Evolutionary conservation across 768 basidiomycete genomes (phyloP).

Genomic region (Pulveroboletus sp.): DNA sequence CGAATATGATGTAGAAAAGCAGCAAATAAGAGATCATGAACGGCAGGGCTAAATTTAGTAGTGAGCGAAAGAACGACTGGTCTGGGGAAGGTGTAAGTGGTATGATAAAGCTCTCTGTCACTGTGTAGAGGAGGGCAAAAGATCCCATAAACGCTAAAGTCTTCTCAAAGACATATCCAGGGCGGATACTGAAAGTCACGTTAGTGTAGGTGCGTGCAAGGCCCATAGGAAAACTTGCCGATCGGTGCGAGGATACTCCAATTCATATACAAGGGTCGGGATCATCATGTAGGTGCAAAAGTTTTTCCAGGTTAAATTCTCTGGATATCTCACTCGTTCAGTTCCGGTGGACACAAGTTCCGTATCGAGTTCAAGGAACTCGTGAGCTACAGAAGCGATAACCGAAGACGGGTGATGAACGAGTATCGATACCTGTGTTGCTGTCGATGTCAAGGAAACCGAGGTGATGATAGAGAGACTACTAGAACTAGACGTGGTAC

Average conservation of each 20-base stretch:
- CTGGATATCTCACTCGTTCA: slow-evolving; percentile 67
- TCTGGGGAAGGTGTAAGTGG: slow-evolving; percentile 68
- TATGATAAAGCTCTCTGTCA: slow-evolving; percentile 91
- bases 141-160: slow-evolving; percentile 89
- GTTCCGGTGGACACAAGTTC: slow-evolving; percentile 76
- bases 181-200: slow-evolving; percentile 36
- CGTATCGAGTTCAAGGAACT: slow-evolving; percentile 68
- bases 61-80: slow-evolving; percentile 67
- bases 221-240: slow-evolving; percentile 40
- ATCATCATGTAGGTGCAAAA: slow-evolving; percentile 84
- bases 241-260: slow-evolving; percentile 92
- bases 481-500: neutral
- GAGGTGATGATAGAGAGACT: slow-evolving; percentile 7
- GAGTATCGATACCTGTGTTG: slow-evolving; percentile 41
- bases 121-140: slow-evolving; percentile 87
- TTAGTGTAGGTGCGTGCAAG: neutral
- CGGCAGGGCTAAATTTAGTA: slow-evolving; percentile 85
- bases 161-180: slow-evolving; percentile 50
- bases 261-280: slow-evolving; percentile 92
- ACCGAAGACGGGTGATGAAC: slow-evolving; percentile 59
- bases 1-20: slow-evolving; percentile 82
- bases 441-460: slow-evolving; percentile 10
- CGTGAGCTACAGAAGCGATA: slow-evolving; percentile 66
- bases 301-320: slow-evolving; percentile 76
- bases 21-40: slow-evolving; percentile 92